These are phyloP conservation scores for Cercospora zeae-maydis DNA, from an alignment of 2,329 filamentous ascomycete genomes.

Conservation along the genomic window DNA sequence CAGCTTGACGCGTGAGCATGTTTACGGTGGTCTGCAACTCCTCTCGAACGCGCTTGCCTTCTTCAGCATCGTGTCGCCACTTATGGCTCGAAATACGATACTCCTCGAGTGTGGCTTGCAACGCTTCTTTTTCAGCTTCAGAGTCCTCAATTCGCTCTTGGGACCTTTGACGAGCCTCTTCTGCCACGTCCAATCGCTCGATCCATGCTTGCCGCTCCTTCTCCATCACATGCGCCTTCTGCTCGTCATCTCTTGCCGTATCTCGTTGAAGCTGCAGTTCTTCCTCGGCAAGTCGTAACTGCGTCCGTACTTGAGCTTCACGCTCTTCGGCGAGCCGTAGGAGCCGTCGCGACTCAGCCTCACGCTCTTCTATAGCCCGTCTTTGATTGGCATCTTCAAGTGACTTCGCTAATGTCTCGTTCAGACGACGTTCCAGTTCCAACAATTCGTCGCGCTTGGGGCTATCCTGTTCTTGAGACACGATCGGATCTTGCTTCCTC, in stretches of 20 bases:
- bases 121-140: slow-evolving; percentile 57
- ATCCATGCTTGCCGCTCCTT: slow-evolving; percentile 43
- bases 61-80: slow-evolving; percentile 58
- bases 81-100: slow-evolving; percentile 59
- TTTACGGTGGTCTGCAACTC: slow-evolving; percentile 60
- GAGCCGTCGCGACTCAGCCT: slow-evolving; percentile 39
- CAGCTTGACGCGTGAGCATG: slow-evolving; percentile 75
- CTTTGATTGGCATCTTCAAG: slow-evolving; percentile 43
- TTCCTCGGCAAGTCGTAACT: slow-evolving; percentile 50
- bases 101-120: slow-evolving; percentile 61
- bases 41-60: slow-evolving; percentile 61
- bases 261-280: slow-evolving; percentile 47
- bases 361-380: slow-evolving; percentile 36
- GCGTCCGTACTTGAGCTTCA: slow-evolving; percentile 43
- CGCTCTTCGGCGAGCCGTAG: slow-evolving; percentile 42
- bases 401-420: slow-evolving; percentile 35
- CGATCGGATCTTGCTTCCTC: slow-evolving; percentile 30
- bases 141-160: slow-evolving; percentile 40
- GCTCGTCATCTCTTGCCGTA: slow-evolving; percentile 42
- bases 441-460: slow-evolving; percentile 30
- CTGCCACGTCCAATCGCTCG: slow-evolving; percentile 39
- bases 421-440: slow-evolving; percentile 33
- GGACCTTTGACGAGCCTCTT: slow-evolving; percentile 29
- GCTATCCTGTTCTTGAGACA: slow-evolving; percentile 26
- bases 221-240: slow-evolving; percentile 41